Evolutionary conservation across 2,329 filamentous ascomycete species (phyloP), one percentile per base, ranked within the genome.

Genomic region (Mycosphaerella arachidis): DNA sequence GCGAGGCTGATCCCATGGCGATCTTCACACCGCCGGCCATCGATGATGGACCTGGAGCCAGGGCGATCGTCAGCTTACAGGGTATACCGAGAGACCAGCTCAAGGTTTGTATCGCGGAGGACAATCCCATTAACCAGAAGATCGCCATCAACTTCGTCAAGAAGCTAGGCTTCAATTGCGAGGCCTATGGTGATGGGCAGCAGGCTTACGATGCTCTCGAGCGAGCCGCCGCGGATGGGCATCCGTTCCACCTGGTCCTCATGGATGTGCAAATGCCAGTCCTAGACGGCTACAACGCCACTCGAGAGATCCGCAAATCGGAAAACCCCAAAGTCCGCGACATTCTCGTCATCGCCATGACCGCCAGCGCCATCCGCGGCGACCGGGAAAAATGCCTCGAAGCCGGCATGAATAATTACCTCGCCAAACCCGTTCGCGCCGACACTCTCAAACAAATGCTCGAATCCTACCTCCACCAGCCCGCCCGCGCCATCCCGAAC

Each of bases 231-330:
- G 81, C 78, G 48, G 87, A 90, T 63, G 88, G 87, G 1, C 80
- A 80, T 8, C 92, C 92, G 0, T 97, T 95, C 76, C 92, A 97
- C 70, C 83, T 97, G 33, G 88, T 96, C 45, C 82, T 97, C 48
- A 97, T 97, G 92, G 92, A 97, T 72, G 91, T 96, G 3, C 92
- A 96, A 76, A 97, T 97, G 92, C 92, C 92, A 0, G 86, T 95
- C 3, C 83, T 96, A 8, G 92, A 97, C 72, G 92, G 92, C 6
- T 96, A 96, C 72, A 90, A 96, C 74, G 92, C 92, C 1, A 97
- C 92, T 0, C 88, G 89, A 65, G 82, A 91, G 59, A 86, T 97
- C 48, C 87, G 92, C 9, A 85, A 85, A 66, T 92, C 97, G 73
- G 74, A 84, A 0, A 84, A 91, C 60, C 87, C 91, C 37, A 83